These are phyloP conservation scores for Eragrostis tef DNA, from an alignment of 202 grass and related monocot genomes.

Conservation along the genomic window DNA sequence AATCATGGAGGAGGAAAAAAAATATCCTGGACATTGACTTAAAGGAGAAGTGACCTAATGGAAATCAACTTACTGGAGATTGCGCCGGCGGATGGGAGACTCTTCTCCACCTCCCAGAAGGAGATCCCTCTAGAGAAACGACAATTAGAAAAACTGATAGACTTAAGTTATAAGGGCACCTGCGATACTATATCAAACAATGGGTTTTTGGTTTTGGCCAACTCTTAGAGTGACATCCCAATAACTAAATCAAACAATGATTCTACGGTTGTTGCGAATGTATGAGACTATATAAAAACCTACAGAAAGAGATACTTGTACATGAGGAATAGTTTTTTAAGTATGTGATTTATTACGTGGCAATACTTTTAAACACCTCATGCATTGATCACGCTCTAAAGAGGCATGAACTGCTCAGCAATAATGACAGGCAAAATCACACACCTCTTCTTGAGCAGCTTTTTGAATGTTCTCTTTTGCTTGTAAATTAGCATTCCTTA, in stretches of 20 bases:
- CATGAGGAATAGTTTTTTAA: background rate
- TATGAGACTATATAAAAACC: background rate
- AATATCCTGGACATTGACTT: background rate
- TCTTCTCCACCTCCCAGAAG: constrained; percentile 87
- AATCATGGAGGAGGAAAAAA: constrained; percentile 19
- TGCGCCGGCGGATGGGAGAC: constrained; percentile 70
- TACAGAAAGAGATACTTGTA: background rate
- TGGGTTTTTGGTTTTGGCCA: background rate
- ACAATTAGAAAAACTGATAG: constrained; percentile 41
- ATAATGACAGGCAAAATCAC: constrained; percentile 31
- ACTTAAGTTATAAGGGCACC: constrained; percentile 14
- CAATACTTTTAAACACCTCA: background rate
- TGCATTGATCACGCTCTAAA: background rate
- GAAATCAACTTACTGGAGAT: constrained; percentile 71
- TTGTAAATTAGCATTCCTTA: constrained; percentile 87
- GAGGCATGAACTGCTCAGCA: background rate
- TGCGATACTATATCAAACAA: background rate
- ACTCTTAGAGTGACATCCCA: background rate
- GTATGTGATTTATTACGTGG: background rate
- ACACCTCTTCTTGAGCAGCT: constrained; percentile 75
- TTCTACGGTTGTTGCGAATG: background rate
- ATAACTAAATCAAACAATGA: constrained; percentile 1
- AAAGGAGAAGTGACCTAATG: constrained; percentile 27
- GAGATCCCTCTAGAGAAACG: constrained; percentile 67
- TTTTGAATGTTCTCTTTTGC: constrained; percentile 78